Evolutionary conservation across 768 basidiomycete genomes (phyloP).

Genomic region (Phallus indusiatus): DNA sequence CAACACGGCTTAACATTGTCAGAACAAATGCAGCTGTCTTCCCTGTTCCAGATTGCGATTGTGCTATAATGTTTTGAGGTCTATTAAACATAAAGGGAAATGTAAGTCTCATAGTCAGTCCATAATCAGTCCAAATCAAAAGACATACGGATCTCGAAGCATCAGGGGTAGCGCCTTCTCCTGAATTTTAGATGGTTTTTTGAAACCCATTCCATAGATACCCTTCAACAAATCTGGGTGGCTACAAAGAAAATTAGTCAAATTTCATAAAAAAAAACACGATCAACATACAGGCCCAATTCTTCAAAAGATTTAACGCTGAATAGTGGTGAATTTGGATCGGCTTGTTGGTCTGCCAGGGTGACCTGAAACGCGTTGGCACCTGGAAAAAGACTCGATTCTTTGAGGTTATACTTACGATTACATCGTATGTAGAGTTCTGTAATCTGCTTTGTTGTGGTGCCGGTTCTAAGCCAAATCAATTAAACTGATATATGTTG

Average conservation of each 20-base stretch:
- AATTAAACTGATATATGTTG: neutral
- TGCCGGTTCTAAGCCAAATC: slow-evolving; percentile 13
- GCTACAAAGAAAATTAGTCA: slow-evolving; percentile 28
- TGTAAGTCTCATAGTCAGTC: neutral
- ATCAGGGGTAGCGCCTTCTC: slow-evolving; percentile 91
- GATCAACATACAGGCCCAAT: slow-evolving; percentile 70
- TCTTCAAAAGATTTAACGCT: slow-evolving; percentile 94
- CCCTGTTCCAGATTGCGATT: slow-evolving; percentile 98
- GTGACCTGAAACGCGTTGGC: slow-evolving; percentile 55
- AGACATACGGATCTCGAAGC: slow-evolving; percentile 74
- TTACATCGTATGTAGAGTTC: slow-evolving; percentile 75
- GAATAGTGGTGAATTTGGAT: slow-evolving; percentile 92
- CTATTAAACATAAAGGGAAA: slow-evolving; percentile 31
- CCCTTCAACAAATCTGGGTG: slow-evolving; percentile 86
- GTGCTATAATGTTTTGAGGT: slow-evolving; percentile 98
- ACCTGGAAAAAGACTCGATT: neutral
- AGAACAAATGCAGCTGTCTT: slow-evolving; percentile 98
- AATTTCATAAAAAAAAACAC: neutral
- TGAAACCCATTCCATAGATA: slow-evolving; percentile 90
- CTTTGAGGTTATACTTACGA: slow-evolving; percentile 35
- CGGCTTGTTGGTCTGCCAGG: slow-evolving; percentile 89
- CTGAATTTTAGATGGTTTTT: slow-evolving; percentile 98
- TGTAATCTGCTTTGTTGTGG: slow-evolving; percentile 47
- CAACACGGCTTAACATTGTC: slow-evolving; percentile 92
- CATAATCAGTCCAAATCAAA: neutral